Conservation (phyloP, 2,329 filamentous ascomycete species). For the Fusarium sarcochroum region DNA sequence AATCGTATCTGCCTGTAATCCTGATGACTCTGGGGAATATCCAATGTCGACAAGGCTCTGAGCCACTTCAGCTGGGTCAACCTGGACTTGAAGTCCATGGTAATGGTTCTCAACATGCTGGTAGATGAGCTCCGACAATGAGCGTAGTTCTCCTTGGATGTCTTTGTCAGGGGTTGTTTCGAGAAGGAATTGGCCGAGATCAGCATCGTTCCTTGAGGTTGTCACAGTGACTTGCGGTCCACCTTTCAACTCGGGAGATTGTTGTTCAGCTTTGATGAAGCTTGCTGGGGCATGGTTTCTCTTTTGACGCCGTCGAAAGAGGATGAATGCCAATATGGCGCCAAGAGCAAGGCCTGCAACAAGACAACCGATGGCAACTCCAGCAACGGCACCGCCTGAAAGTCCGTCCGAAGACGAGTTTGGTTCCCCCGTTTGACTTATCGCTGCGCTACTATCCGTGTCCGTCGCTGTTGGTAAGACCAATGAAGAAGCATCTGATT, state of each 20-base stretch:
- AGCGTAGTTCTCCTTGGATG: slow-evolving; percentile 52
- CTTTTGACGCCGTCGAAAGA: slow-evolving; percentile 41
- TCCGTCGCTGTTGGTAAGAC: too few species aligned
- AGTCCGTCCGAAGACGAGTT: neutral
- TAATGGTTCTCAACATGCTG: slow-evolving; percentile 60
- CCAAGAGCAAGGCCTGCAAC: slow-evolving; percentile 49
- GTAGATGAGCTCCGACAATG: slow-evolving; percentile 54
- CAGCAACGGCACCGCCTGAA: slow-evolving; percentile 43
- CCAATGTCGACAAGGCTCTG: slow-evolving; percentile 48
- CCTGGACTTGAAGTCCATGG: slow-evolving; percentile 47
- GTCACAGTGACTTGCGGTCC: slow-evolving; percentile 27
- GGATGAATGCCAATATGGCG: slow-evolving; percentile 44
- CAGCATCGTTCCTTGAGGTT: slow-evolving; percentile 33
- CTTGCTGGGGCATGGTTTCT: neutral
- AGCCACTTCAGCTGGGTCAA: slow-evolving; percentile 37
- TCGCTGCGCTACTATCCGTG: too few species aligned
- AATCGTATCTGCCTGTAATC: slow-evolving; percentile 36
- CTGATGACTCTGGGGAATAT: slow-evolving; percentile 34
- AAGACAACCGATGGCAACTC: slow-evolving; percentile 50
- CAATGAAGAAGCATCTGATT: too few species aligned
- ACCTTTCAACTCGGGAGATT: slow-evolving; percentile 3
- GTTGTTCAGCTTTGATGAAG: neutral
- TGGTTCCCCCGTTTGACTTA: neutral
- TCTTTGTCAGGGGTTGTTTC: slow-evolving; percentile 55
- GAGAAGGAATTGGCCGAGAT: slow-evolving; percentile 55